These are phyloP conservation scores for Trichoderma atroviride DNA, from an alignment of 2,329 filamentous ascomycete genomes.

Conservation along the genomic window DNA sequence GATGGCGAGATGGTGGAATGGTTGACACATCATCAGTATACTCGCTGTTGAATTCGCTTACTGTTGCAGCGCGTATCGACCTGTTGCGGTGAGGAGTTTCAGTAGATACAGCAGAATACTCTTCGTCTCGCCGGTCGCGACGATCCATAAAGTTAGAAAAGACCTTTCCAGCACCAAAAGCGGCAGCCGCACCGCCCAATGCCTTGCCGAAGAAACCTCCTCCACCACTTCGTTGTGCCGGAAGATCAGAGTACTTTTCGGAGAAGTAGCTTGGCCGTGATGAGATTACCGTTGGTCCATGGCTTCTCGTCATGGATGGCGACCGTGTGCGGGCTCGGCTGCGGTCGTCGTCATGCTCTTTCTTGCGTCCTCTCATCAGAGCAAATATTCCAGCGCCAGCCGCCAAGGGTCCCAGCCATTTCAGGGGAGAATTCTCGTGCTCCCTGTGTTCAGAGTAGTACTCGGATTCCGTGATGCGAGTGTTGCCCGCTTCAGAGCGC, in stretches of 20 bases:
- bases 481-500: conserved; percentile 54
- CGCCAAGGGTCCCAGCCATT: conserved; percentile 57
- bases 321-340: conserved; percentile 48
- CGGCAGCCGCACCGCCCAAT: conserved; percentile 62
- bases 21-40: conserved; percentile 48
- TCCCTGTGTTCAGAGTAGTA: conserved; percentile 43
- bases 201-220: conserved; percentile 61
- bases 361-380: conserved; percentile 49
- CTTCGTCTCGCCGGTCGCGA: conserved; percentile 57
- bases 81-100: conserved; percentile 59
- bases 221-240: conserved; percentile 44
- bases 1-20: conserved; percentile 51
- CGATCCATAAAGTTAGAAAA: conserved; percentile 61
- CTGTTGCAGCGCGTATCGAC: conserved; percentile 43
- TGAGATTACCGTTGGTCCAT: conserved; percentile 53
- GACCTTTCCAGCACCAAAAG: conserved; percentile 64
- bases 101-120: conserved; percentile 64
- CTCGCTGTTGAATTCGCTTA: conserved; percentile 58
- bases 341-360: conserved; percentile 43
- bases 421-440: conserved; percentile 37
- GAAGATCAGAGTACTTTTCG: conserved; percentile 64
- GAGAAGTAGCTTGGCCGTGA: conserved; percentile 62
- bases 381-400: conserved; percentile 56
- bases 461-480: conserved; percentile 46
- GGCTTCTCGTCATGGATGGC: conserved; percentile 41